Evolutionary conservation across 1,284 basidiomycete genomes (phyloP).

Genomic region (Tilletia horrida): DNA sequence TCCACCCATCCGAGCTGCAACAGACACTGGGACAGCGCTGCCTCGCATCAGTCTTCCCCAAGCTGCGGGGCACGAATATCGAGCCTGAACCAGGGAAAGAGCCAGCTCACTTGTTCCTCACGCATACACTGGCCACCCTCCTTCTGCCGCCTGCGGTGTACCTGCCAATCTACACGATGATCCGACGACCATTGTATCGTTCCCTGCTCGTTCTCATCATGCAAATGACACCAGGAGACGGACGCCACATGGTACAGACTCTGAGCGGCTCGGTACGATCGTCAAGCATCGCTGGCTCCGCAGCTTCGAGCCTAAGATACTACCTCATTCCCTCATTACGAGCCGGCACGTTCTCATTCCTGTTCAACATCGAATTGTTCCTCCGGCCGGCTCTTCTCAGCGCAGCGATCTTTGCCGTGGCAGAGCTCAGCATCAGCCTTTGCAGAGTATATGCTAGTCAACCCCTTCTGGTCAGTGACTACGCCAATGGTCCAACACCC

Average conservation of each 20-base stretch:
- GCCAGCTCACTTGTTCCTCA: neutral
- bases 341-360: constrained; percentile 6
- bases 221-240: neutral
- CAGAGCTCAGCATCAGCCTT: constrained; percentile 10
- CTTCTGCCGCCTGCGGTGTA: neutral
- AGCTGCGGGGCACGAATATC: neutral
- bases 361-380: constrained; percentile 8
- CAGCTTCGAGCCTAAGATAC: neutral
- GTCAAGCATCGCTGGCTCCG: neutral
- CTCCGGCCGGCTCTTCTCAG: constrained; percentile 14
- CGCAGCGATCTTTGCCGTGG: constrained; percentile 12
- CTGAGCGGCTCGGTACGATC: constrained; percentile 4
- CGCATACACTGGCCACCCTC: neutral
- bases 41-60: neutral
- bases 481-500: neutral
- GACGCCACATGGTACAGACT: neutral
- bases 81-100: neutral
- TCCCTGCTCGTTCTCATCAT: constrained; percentile 2
- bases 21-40: neutral
- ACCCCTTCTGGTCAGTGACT: constrained; percentile 1
- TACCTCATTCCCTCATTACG: constrained; percentile 9
- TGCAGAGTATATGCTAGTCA: constrained; percentile 1
- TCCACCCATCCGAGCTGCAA: neutral
- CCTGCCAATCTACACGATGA: constrained; percentile 10
- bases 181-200: constrained; percentile 9